Evolutionary conservation across 2,329 filamentous ascomycete genomes (phyloP), one percentile per base, ranked within the genome.

Genomic region (Monosporascus sp.): DNA sequence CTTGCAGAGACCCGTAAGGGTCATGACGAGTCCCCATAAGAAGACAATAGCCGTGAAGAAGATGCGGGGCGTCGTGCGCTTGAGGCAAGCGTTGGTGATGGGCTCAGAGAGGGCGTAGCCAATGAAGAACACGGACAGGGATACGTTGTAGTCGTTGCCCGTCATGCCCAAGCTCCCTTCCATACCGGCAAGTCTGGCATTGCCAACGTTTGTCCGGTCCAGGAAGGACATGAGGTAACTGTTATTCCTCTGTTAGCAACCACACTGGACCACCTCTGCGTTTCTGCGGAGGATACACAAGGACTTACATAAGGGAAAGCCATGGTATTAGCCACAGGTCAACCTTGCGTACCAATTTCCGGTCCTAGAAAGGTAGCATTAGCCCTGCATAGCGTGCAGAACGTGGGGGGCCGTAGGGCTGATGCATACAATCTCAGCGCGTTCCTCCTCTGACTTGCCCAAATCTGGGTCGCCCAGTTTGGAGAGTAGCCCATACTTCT

Each of bases 21-120:
- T 77, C 87, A 90, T 89, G 49, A 77, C 78, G 9, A 78, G 72
- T 3, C 88, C 88, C 88, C 87, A 87, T 1, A 78, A 58, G 35
- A 85, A 78, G 87, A 96, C 95, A 65, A 95, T 95, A 35, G 80
- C 74, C 2, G 90, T 88, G 52, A 95, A 83, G 66, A 95, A 96
- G 50, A 92, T 72, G 39, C 86, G 89, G 0, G 91, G 91, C 1
- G 84, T 80, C 56, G 89, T 74, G 18, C 78, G 80, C 72, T 95
- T 96, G 54, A 96, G 82, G 25, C 95, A 71, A 47, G 93, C 75
- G 67, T 96, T 95, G 55, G 89, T 90, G 46, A 91, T 62, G 0
- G 85, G 83, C 67, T 94, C 90, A 57, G 90, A 91, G 37, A 91
- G 71, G 2, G 88, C 80, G 67, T 96, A 96, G 1, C 88, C 90